Conservation (phyloP, 1,284 basidiomycete species). For the Cutaneotrichosporon cyanovorans region DNA sequence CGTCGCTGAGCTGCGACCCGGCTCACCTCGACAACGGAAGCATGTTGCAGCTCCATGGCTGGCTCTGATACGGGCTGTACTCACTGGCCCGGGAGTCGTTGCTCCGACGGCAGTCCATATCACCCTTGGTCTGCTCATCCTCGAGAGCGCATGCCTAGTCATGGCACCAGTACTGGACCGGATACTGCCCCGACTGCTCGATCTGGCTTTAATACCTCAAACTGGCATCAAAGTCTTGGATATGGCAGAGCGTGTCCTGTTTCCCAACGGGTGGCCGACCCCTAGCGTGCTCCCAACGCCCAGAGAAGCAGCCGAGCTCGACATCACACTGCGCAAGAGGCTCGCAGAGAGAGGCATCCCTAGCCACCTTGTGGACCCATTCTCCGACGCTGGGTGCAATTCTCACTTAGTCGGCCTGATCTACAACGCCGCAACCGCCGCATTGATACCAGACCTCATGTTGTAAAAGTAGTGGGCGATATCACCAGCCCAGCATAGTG, state of each 20-base stretch:
- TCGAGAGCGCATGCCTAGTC: neutral
- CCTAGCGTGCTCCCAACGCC: constrained; percentile 34
- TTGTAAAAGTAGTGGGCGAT: no score
- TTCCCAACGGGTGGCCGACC: constrained; percentile 38
- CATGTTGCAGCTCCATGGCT: constrained; percentile 16
- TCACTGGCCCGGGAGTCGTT: neutral
- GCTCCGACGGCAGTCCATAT: constrained; percentile 14
- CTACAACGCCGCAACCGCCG: constrained; percentile 22
- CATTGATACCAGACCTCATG: constrained; percentile 30
- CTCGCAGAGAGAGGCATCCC: neutral
- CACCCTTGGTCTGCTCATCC: constrained; percentile 11
- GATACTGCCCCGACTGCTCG: constrained; percentile 28
- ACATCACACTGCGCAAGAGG: neutral
- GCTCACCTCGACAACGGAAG: constrained; percentile 10
- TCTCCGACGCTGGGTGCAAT: constrained; percentile 33
- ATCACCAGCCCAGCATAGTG: no score
- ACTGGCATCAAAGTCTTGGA: constrained; percentile 20
- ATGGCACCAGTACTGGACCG: constrained; percentile 27
- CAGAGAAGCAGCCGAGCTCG: constrained; percentile 22
- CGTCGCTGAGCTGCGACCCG: constrained; percentile 1
- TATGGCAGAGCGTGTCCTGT: constrained; percentile 31
- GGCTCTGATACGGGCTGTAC: constrained; percentile 11
- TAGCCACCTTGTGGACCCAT: constrained; percentile 18
- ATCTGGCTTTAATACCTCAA: constrained; percentile 14
- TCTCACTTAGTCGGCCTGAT: constrained; percentile 36